A percentile compares a stretch with the other conserved stretches of the same genome.
Conservation (phyloP, 2,329 filamentous ascomycete genomes). For the Claviceps sp. region DNA sequence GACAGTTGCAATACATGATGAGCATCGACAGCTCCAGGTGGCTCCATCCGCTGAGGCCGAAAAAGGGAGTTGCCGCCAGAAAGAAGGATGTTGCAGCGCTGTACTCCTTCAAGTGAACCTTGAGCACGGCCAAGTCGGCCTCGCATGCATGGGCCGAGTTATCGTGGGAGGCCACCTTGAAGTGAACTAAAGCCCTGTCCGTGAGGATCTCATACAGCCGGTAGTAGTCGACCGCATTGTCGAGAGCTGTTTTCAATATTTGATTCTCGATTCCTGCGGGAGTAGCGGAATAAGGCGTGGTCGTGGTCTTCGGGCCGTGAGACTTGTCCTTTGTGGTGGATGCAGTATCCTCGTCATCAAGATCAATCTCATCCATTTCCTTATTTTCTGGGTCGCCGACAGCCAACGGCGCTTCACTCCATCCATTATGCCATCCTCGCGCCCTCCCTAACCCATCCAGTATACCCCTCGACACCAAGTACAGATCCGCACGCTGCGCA, state of each 20-base stretch:
- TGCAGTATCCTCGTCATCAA: slow-evolving; percentile 28
- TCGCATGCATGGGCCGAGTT: slow-evolving; percentile 67
- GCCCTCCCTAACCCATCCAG: slow-evolving; percentile 61
- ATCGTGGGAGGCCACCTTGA: slow-evolving; percentile 61
- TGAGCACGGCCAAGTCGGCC: slow-evolving; percentile 75
- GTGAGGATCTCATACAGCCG: slow-evolving; percentile 63
- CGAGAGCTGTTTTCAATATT: slow-evolving; percentile 46
- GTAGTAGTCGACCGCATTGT: slow-evolving; percentile 51
- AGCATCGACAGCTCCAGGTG: slow-evolving; percentile 72
- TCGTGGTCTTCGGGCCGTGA: not conserved
- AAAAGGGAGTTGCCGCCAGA: slow-evolving; percentile 63
- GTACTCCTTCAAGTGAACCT: slow-evolving; percentile 64
- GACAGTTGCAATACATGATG: slow-evolving; percentile 70
- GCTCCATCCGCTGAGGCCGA: slow-evolving; percentile 66
- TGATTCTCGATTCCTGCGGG: slow-evolving; percentile 27
- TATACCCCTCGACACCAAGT: slow-evolving; percentile 65
- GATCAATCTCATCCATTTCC: slow-evolving; percentile 44
- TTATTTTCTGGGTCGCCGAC: slow-evolving; percentile 28
- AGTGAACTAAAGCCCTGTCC: slow-evolving; percentile 71
- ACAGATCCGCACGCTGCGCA: slow-evolving; percentile 69
- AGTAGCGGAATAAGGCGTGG: slow-evolving; percentile 6
- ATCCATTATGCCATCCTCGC: slow-evolving; percentile 64
- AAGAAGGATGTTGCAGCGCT: slow-evolving; percentile 64
- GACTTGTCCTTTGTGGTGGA: slow-evolving; percentile 7
- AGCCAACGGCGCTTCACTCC: slow-evolving; percentile 46